Evolutionary conservation across 257 asterid genomes (phyloP).

Genomic region (Echium plantagineum): DNA sequence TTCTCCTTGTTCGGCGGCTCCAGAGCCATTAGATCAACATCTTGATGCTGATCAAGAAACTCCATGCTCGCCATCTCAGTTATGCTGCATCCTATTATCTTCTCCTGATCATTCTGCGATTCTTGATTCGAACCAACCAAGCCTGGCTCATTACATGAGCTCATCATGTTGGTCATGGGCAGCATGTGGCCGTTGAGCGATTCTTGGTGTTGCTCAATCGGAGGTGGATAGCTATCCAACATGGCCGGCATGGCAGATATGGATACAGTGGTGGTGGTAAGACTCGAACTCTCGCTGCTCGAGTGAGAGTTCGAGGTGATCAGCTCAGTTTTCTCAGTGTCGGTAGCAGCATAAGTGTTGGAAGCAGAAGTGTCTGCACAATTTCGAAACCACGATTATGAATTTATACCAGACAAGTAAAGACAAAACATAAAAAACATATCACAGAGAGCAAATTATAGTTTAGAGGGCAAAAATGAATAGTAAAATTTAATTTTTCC

Average conservation of each 20-base stretch:
- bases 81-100: conserved; percentile 6
- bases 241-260: no score
- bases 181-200: conserved; percentile 41
- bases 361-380: no score
- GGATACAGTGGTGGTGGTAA: conserved; percentile 30
- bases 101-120: not conserved
- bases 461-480: no score
- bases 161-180: conserved; percentile 38
- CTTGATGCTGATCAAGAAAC: conserved; percentile 20
- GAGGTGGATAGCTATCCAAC: conserved; percentile 20
- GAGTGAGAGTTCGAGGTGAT: conserved; percentile 30
- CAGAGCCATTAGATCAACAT: conserved; percentile 20
- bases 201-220: conserved; percentile 15
- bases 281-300: conserved; percentile 72
- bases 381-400: no score
- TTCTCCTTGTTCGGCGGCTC: conserved; percentile 20
- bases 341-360: not conserved
- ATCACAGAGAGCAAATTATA: no score
- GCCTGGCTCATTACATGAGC: conserved; percentile 19
- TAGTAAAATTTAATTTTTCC: no score
- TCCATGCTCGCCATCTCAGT: conserved; percentile 22
- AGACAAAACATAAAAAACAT: no score
- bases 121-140: not conserved
- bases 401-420: no score
- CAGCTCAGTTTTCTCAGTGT: conserved; percentile 16